phyloP scores from a whole-genome alignment of 2,329 filamentous ascomycete species.

The Ophiostoma triangulosporum region DNA sequence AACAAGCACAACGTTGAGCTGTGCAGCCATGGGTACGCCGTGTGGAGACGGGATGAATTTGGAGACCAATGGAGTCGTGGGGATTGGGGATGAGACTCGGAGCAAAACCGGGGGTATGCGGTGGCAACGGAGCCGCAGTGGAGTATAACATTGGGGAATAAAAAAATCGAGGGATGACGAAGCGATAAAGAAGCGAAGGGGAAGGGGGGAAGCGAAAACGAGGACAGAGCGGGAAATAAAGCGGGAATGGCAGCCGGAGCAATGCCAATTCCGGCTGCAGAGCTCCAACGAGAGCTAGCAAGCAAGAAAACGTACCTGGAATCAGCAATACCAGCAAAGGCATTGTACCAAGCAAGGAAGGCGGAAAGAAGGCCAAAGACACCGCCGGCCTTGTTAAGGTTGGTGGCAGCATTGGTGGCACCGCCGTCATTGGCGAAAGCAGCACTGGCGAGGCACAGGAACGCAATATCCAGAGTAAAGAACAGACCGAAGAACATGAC shows the following conservation, averaged over 20 bases:
- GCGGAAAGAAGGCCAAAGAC: slow-evolving; percentile 69
- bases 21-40: neutral
- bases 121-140: neutral
- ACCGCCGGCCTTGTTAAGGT: slow-evolving; percentile 57
- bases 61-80: neutral
- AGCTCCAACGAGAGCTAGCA: neutral
- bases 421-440: slow-evolving; percentile 44
- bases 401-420: slow-evolving; percentile 28
- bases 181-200: neutral
- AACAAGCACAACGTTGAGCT: neutral
- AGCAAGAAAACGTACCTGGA: slow-evolving; percentile 34
- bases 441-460: slow-evolving; percentile 55
- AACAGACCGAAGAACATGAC: slow-evolving; percentile 68
- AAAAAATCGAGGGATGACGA: neutral
- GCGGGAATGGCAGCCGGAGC: neutral
- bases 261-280: too few species aligned
- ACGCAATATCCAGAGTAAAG: slow-evolving; percentile 62
- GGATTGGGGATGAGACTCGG: neutral
- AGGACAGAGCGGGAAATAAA: neutral
- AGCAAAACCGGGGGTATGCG: neutral
- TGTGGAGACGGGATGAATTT: neutral
- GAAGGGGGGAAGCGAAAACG: neutral
- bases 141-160: neutral
- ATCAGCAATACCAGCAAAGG: slow-evolving; percentile 69
- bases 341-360: slow-evolving; percentile 80